These are phyloP conservation scores for Ceratocystis cacaofunesta DNA, from an alignment of 2,329 filamentous ascomycete species.

Conservation along the genomic window DNA sequence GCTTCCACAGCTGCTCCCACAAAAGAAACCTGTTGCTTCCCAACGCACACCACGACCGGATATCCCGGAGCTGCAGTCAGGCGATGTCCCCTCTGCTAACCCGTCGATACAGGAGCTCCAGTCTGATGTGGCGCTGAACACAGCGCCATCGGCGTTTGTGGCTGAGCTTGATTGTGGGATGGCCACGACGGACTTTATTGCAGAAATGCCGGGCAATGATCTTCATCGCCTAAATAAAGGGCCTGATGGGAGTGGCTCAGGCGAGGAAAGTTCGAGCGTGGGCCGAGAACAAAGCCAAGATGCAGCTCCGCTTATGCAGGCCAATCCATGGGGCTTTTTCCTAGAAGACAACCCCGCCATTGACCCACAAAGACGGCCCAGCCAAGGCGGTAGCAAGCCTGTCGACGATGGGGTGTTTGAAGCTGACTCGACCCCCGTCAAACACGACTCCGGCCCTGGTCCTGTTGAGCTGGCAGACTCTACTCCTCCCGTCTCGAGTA, in stretches of 20 bases:
- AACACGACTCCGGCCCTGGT: background rate
- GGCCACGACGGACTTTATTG: background rate
- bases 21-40: background rate
- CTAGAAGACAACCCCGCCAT: constrained; percentile 16
- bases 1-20: constrained; percentile 2
- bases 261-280: background rate
- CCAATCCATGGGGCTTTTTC: constrained; percentile 19
- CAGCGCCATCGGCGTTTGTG: constrained; percentile 1
- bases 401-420: background rate
- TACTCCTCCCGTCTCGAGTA: background rate
- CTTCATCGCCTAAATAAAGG: background rate
- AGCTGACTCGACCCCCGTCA: constrained; percentile 1
- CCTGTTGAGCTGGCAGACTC: constrained; percentile 3
- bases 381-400: background rate
- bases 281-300: background rate
- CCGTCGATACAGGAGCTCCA: background rate
- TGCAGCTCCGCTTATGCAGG: background rate
- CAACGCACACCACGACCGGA: background rate
- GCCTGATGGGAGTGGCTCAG: background rate
- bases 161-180: constrained; percentile 12
- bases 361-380: background rate
- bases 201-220: constrained; percentile 13
- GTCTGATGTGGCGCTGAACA: constrained; percentile 2
- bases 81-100: background rate
- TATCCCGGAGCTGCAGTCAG: constrained; percentile 7